Conservation (phyloP, 140 eudicot genomes). For the Cichorium intybus region DNA sequence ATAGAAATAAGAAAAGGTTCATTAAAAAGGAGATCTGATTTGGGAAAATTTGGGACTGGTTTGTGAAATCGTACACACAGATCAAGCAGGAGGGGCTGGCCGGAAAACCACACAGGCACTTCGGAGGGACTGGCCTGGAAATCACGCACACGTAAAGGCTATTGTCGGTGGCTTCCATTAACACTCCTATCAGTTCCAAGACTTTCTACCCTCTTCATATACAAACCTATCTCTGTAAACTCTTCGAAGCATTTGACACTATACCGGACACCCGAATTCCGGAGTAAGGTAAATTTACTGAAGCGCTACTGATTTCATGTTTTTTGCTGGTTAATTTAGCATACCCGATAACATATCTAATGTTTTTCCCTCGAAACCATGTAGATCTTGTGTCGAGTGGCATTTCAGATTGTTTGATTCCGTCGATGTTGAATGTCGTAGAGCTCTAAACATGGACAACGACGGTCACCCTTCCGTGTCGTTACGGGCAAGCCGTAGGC, state of each 20-base stretch:
- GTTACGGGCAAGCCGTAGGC: conserved; percentile 59
- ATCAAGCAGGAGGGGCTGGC: conserved; percentile 3
- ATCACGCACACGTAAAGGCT: neutral
- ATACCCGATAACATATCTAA: neutral
- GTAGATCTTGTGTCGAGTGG: conserved; percentile 20
- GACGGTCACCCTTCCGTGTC: conserved; percentile 52
- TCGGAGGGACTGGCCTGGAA: conserved; percentile 6
- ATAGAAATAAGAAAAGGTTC: neutral
- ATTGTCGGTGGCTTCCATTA: conserved; percentile 9
- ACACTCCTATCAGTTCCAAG: neutral
- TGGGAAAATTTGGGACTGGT: neutral
- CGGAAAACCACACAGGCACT: conserved; percentile 1
- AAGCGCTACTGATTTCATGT: neutral
- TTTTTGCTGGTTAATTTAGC: neutral
- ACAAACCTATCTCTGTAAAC: neutral
- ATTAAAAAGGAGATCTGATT: neutral
- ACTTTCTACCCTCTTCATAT: neutral
- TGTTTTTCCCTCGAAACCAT: neutral
- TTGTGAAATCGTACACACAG: neutral
- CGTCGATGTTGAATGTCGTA: conserved; percentile 19
- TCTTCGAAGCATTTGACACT: neutral
- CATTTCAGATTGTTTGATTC: neutral
- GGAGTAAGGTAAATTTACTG: conserved; percentile 4
- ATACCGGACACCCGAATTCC: neutral
- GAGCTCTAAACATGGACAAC: conserved; percentile 47